Evolutionary conservation across 2,329 filamentous ascomycete species (phyloP), one percentile per base, ranked within the genome.

Genomic region (Colletotrichum tropicale): DNA sequence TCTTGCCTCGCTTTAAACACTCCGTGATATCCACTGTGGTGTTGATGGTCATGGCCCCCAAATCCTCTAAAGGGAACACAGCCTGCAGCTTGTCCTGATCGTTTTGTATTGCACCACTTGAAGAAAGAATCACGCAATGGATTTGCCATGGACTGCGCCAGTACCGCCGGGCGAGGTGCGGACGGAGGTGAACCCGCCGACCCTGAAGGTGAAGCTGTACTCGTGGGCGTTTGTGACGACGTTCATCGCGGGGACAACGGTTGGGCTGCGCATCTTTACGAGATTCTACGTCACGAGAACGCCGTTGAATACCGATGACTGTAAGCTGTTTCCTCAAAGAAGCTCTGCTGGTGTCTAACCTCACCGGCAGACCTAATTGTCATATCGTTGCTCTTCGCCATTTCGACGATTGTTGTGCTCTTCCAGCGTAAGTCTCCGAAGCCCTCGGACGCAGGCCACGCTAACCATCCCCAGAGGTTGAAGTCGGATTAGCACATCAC

Each of bases 231-330:
- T 81, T 32, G 72, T 78, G 8, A 79, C 78, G 18, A 82, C 80
- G 26, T 67, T 73, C 2, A 67, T 81, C 21, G 80, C 81, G 2
- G 67, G 76, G 3, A 48, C 81, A 0, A 74, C 78, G 38, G 80
- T 83, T 5, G 28, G 66, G 8, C 73, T 83, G 15, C 77, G 81
- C 2, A 38, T 82, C 0, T 82, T 82, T 26, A 83, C 81, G 5
- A 79, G 81, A 30, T 80, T 78, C 43, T 79, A 78, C 64, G 79
- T 83, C 24, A 80, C 80, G 1, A 80, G 81, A 67, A 77, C 78
- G 26, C 74, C 77, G 13, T 26, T 83, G 56, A 82, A 80, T 10
- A 52, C 62, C 15, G 81, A 83, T 70, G 81, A 83, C 30, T 82
- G 81, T 82, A 28, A 67, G 81, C 30, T n/a, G 30, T 62, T 6